Base-by-base conservation (phyloP, 345 rosid genomes). In the Rhodamnia argentea region DNA sequence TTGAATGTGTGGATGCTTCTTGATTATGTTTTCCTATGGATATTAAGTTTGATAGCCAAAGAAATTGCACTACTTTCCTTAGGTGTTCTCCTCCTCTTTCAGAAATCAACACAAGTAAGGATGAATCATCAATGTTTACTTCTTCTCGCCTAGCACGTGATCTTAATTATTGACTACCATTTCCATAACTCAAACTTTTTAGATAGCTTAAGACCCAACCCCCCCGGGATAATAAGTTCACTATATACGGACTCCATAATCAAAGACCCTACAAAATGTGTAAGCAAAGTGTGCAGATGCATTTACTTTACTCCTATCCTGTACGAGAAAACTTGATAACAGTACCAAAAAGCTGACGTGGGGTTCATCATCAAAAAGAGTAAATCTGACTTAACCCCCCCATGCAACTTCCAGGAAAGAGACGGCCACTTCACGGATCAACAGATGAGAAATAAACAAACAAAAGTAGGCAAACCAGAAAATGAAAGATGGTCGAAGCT, bases 331-430 rank as follows among this genome's bases (percentile, higher is more conserved):
- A 37, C 4, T 70, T 70, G 13, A 18, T 1, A 37, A 5, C 81
- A 10, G 26, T 51, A 51, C 52, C 52, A 51, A 6, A 52, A 0
- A 24, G 84, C 84, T 50, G 40, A 29, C 44, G 40, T 83, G 59
- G 37, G 84, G 18, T 16, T 54, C 58, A 29, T 37, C 5, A 3
- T 50, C 18, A 3, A 29, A 29, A 83, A 83, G 32, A 27, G 84
- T 83, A 47, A 83, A 53, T 52, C 24, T 83, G 60, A 83, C 55
- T 64, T 18, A 64, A 70, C 47, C 26, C 81, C 83, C 85, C 51
- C 57, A 87, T 89, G 95, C 92, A 93, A 78, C 92, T 93, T 93
- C 95, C 93, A 24, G 87, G 95, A 93, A 93, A 91, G 86, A 91
- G 93, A 85, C 9, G 29, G 51, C 24, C 24, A 47, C 74, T 7